phyloP scores from a whole-genome alignment of 495 filamentous ascomycete species.

The Penicillium silybi region DNA sequence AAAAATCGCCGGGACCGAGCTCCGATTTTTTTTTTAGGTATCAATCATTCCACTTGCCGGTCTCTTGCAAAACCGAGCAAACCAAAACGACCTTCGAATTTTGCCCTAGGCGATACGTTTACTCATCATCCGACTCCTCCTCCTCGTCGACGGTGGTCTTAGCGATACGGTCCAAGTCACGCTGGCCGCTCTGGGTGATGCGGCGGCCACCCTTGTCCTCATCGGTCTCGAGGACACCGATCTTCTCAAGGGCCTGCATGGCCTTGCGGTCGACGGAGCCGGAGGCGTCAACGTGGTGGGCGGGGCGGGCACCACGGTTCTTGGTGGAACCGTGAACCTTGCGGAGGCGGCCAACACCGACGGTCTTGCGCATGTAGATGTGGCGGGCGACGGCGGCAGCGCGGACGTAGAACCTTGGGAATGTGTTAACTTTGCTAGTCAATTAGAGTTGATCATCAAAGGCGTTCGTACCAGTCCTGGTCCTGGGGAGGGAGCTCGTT shows the following conservation, averaged over 20 bases:
- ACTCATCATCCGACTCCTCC: constrained; percentile 50
- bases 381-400: constrained; percentile 94
- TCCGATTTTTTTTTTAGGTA: constrained; percentile 30
- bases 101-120: constrained; percentile 43
- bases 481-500: constrained; percentile 97
- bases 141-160: constrained; percentile 53
- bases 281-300: constrained; percentile 91
- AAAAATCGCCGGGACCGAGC: constrained; percentile 28
- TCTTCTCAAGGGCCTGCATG: constrained; percentile 96
- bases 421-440: not conserved
- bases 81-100: constrained; percentile 32
- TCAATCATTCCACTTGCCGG: constrained; percentile 23
- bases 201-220: constrained; percentile 96
- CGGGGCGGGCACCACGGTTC: constrained; percentile 91
- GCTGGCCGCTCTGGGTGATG: constrained; percentile 94
- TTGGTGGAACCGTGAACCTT: constrained; percentile 93
- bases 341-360: constrained; percentile 89
- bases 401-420: constrained; percentile 84
- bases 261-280: constrained; percentile 95
- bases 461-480: constrained; percentile 71
- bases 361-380: constrained; percentile 98
- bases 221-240: constrained; percentile 92
- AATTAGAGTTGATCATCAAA: not conserved
- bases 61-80: constrained; percentile 8
- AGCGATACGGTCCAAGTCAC: constrained; percentile 91